phyloP scores from a whole-genome alignment of 2,329 filamentous ascomycete genomes.

The Boeremia lycopersici region DNA sequence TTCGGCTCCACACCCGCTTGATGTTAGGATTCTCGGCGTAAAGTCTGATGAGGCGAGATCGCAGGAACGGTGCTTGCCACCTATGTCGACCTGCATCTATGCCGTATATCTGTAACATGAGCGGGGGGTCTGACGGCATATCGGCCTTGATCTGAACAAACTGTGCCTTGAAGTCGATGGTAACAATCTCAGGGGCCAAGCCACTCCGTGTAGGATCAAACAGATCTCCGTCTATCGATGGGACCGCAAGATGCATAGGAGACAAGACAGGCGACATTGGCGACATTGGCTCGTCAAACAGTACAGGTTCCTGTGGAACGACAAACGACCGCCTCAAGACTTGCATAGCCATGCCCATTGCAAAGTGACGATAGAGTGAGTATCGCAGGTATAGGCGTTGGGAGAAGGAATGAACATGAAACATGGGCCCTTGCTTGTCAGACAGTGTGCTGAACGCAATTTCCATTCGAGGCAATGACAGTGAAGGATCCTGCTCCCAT shows the following conservation, averaged over 20 bases:
- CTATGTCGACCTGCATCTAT: conserved; percentile 83
- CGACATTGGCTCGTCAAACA: conserved; percentile 19
- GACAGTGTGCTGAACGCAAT: conserved; percentile 83
- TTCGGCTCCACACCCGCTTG: conserved; percentile 80
- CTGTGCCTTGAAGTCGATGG: conserved; percentile 79
- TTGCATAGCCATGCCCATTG: conserved; percentile 78
- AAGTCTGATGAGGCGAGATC: conserved; percentile 77
- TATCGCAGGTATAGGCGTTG: conserved; percentile 84
- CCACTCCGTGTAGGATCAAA: conserved; percentile 32
- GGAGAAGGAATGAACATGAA: conserved; percentile 83
- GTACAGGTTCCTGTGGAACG: conserved; percentile 20
- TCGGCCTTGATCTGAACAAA: conserved; percentile 87
- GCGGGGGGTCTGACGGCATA: conserved; percentile 84
- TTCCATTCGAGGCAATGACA: conserved; percentile 86
- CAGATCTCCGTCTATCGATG: conserved; percentile 39
- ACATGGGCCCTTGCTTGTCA: conserved; percentile 83
- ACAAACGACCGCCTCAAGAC: conserved; percentile 64
- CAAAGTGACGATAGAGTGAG: conserved; percentile 92
- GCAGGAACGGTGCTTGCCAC: conserved; percentile 83
- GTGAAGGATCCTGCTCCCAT: conserved; percentile 83
- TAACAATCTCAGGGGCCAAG: conserved; percentile 68
- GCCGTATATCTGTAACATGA: conserved; percentile 88
- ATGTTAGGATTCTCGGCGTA: conserved; percentile 88
- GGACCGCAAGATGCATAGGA: conserved; percentile 37
- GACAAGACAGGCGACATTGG: conserved; percentile 22